Evolutionary conservation across 2,329 filamentous ascomycete genomes (phyloP).

Genomic region (Orbilia ellipsospora): DNA sequence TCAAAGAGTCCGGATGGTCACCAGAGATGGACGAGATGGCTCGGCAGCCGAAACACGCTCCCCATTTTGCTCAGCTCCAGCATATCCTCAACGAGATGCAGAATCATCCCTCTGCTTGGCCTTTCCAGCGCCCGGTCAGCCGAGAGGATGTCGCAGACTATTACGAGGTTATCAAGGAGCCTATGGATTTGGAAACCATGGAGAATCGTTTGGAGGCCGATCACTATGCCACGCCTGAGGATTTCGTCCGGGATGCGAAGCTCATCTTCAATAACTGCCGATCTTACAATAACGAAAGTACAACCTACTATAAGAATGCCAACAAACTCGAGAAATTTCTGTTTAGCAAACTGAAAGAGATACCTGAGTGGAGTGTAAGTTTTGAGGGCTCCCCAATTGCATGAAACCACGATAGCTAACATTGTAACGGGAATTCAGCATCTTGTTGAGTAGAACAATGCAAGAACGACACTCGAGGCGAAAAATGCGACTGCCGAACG

Average conservation of each 20-base stretch:
- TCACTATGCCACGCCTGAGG: constrained; percentile 88
- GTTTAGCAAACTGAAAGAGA: constrained; percentile 61
- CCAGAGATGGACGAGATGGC: constrained; percentile 98
- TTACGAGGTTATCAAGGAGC: constrained; percentile 97
- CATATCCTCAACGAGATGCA: constrained; percentile 94
- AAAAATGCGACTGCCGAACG: no score
- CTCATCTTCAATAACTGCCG: constrained; percentile 95
- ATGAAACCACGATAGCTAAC: constrained; percentile 9
- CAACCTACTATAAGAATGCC: constrained; percentile 92
- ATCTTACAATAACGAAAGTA: constrained; percentile 95
- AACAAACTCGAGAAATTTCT: constrained; percentile 77
- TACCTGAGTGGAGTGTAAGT: constrained; percentile 60
- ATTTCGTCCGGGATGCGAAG: constrained; percentile 88
- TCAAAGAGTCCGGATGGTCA: constrained; percentile 83
- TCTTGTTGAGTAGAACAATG: constrained; percentile 40
- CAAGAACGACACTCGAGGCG: constrained; percentile 3
- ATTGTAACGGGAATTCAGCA: constrained; percentile 20
- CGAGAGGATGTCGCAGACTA: constrained; percentile 98
- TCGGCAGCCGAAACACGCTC: constrained; percentile 91
- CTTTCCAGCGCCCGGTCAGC: constrained; percentile 92
- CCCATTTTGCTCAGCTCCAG: constrained; percentile 93
- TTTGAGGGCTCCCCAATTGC: background rate
- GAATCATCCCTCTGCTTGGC: constrained; percentile 93
- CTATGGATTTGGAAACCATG: constrained; percentile 87
- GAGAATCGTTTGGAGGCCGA: constrained; percentile 94